Base-by-base conservation (phyloP, 345 rosid species). In the Acer negundo region DNA sequence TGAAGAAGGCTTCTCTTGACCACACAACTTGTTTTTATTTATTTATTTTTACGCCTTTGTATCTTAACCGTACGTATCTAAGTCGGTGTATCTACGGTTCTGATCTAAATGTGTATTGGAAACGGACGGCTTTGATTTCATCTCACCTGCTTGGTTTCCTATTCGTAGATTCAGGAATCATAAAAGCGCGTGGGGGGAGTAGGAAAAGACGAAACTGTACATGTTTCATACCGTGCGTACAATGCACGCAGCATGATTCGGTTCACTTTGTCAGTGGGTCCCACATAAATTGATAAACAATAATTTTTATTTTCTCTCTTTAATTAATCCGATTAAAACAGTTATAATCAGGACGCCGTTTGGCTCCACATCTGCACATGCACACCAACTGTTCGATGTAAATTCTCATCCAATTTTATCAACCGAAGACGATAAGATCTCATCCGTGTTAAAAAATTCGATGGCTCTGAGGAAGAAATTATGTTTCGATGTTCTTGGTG, bases 391-490 rank as follows among this genome's bases (percentile, higher is more conserved):
- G 73, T 69, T 69, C 12, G 73, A 49, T 70, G 59, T 13, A 70
- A 70, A 24, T 49, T n/a, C 26, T 69, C 31, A 22, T 16, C 56
- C 42, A 47, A 9, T 67, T 40, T 19, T 3, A 35, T 12, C 44
- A n/a, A 22, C 44, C 26, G 9, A 9, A 47, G 72, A 44, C 38
- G 23, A 20, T 56, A 42, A 8, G 46, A 42, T 8, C 11, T 42
- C 46, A 42, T 1, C 1, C 46, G 9, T 42, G 46, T 9, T 8
- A 42, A 42, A 42, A 1, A 42, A 2, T 40, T 80, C 81, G 38
- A 71, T 78, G 73, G 81, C 80, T 51, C 72, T 70, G 85, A 84
- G 77, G 75, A 80, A 67, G 31, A 83, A 75, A 77, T 7, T 74
- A n/a, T 83, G 75, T 24, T 10, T 66, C 61, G 55, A 72, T 79